Evolutionary conservation across 1,139 yeast genomes (phyloP), one percentile per base, ranked within the genome.

Genomic region (Yamadazyma dushanensis): DNA sequence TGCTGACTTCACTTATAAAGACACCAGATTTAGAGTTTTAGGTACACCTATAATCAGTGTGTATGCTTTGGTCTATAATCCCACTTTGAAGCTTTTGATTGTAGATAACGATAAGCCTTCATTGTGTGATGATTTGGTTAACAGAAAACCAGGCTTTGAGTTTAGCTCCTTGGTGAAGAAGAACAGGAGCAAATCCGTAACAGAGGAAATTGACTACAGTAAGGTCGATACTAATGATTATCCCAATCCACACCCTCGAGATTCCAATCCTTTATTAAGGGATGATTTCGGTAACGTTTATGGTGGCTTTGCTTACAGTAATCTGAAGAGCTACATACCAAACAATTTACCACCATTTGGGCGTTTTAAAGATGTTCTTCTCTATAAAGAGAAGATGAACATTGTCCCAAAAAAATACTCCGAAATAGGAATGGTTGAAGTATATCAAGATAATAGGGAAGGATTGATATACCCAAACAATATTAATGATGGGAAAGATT

Each of bases 261-360:
- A 56, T 3, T 27, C 41, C 5, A 56, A 53, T 37, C 54, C 55
- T 1, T 43, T 65, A 18, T 38, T 56, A n/a, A 34, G 40, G 5
- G 50, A 49, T 23, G 32, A 31, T 22, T 37, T 21, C 29, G 37
- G 28, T 13, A 21, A 32, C 10, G 16, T 30, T 16, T 43, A 36
- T 27, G 38, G 34, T 16, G 41, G 41, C 2, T 32, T 32, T 10
- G 40, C 41, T 4, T 32, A 40, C 28, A 24, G 32, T 4, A 38
- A 40, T 32, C 37, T 38, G 9, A 40, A 41, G 31, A 40, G 46
- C 9, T 62, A 56, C 40, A 52, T 65, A 10, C 65, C 72, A 13
- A 51, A 54, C 39, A 50, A 60, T 18, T 41, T 59, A 33, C 76
- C 76, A 0, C 75, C 75, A 1, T 70, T 70, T 51, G 74, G 73